Conservation (phyloP, 305 asterid genomes). For the Fraxinus platypoda region DNA sequence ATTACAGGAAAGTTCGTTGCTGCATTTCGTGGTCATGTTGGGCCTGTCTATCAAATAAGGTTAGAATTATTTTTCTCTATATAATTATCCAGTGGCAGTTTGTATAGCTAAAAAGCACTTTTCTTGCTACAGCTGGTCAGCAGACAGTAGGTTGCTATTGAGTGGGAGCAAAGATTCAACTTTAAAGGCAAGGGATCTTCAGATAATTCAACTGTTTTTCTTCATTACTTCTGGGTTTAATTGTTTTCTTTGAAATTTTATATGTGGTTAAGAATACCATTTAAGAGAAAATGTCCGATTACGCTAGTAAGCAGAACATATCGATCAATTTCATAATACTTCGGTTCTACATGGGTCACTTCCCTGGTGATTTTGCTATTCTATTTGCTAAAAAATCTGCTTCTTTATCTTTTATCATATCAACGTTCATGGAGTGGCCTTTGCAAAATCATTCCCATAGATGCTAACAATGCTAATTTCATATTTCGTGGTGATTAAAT, state of each 20-base stretch:
- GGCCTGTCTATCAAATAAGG: conserved; percentile 98
- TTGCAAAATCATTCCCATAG: neutral
- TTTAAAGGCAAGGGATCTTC: conserved; percentile 56
- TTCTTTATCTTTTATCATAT: neutral
- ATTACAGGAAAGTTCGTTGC: conserved; percentile 81
- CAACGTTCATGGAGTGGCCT: neutral
- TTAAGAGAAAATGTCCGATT: neutral
- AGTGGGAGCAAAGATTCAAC: conserved; percentile 99
- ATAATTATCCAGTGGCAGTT: conserved; percentile 5
- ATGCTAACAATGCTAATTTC: neutral
- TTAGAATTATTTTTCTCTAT: conserved; percentile 25
- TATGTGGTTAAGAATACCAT: neutral
- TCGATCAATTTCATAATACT: neutral
- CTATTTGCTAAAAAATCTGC: neutral
- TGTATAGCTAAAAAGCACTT: conserved; percentile 20
- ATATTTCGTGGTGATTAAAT: neutral
- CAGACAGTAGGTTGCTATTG: conserved; percentile 90
- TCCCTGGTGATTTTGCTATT: neutral
- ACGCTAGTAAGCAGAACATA: neutral
- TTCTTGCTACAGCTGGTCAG: conserved; percentile 82
- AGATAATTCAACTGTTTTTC: conserved; percentile 1
- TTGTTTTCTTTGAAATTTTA: neutral
- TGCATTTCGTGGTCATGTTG: conserved; percentile 95
- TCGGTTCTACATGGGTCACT: neutral
- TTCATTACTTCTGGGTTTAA: neutral